Evolutionary conservation across 495 filamentous ascomycete species (phyloP).

Genomic region (Neurospora sp.): DNA sequence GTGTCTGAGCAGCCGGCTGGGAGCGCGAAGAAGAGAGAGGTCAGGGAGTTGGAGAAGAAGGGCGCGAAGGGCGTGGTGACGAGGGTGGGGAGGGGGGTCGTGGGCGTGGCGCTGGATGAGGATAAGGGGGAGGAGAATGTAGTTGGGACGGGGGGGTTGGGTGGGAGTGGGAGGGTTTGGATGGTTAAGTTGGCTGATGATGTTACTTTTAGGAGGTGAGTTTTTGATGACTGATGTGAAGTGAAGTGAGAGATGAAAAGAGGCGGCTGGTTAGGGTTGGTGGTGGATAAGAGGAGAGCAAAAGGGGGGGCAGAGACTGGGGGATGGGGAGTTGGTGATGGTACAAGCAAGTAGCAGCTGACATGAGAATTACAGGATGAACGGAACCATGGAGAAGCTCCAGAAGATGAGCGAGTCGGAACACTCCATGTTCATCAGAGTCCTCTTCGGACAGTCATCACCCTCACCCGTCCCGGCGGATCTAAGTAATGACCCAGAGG

Average conservation of each 20-base stretch:
- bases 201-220: conserved; percentile 73
- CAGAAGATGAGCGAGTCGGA: conserved; percentile 60
- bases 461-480: conserved; percentile 46
- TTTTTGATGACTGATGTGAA: background rate
- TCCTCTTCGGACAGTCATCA: conserved; percentile 67
- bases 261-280: background rate
- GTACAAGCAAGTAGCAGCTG: background rate
- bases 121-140: conserved; percentile 50
- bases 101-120: conserved; percentile 61
- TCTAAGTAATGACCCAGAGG: conserved; percentile 25
- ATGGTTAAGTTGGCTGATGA: conserved; percentile 90
- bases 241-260: no score
- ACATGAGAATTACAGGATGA: conserved; percentile 53
- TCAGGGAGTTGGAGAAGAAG: conserved; percentile 48
- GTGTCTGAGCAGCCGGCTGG: conserved; percentile 65
- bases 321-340: background rate
- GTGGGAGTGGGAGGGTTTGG: conserved; percentile 51
- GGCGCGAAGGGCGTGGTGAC: conserved; percentile 78
- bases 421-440: conserved; percentile 64
- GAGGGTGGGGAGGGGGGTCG: conserved; percentile 48
- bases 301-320: background rate
- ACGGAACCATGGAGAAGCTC: conserved; percentile 73
- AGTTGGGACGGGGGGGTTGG: conserved; percentile 57
- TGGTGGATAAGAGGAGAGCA: background rate
- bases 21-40: conserved; percentile 63